Evolutionary conservation across 208 protist species (phyloP), one percentile per base, ranked within the genome.

Genomic region (Leishmania lainsoni): DNA sequence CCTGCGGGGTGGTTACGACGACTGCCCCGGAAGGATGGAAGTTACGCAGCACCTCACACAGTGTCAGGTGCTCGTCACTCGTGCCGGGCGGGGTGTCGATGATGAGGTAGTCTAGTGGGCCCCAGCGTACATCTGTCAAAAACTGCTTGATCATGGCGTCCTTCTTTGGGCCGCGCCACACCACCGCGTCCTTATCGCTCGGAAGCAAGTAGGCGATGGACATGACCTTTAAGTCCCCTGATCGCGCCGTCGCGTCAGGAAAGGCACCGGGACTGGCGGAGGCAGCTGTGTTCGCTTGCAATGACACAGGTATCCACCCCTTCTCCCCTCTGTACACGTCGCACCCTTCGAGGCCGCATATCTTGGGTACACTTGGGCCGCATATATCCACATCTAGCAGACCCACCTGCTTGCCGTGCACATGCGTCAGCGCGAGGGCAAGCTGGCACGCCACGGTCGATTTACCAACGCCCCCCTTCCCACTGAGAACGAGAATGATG

Each of bases 391-490:
- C 87, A 81, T 99, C 97, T 3, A 99, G 83, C 6, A 99, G 82
- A 17, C 97, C 97, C 10, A 99, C 96, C 71, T 92, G 93, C 56
- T 95, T 89, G 56, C 86, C 63, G 49, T 95, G 76, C 16, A 87
- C 66, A 54, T 94, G 81, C n/a, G 95, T 87, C 3, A 99, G 81
- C 6, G 92, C 84, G 56, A 98, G 94, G 16, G 98, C 98, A 6
- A 99, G 89, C 90, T 99, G 98, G 70, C 97, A 92, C 29, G 99
- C 94, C 17, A 99, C 93, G 14, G 99, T 99, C 22, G 95, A 99
- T 85, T 99, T 99, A 10, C 99, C 99, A 0, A 99, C 99, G 32
- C 98, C 98, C 49, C 99, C 99, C 81, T 99, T 99, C 39, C 99
- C 99, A 48, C 97, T 99, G 10, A 99, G 92, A 65, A 99, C 97